phyloP scores from a whole-genome alignment of 805 yeast species.

The Wickerhamiella domercqiae region DNA sequence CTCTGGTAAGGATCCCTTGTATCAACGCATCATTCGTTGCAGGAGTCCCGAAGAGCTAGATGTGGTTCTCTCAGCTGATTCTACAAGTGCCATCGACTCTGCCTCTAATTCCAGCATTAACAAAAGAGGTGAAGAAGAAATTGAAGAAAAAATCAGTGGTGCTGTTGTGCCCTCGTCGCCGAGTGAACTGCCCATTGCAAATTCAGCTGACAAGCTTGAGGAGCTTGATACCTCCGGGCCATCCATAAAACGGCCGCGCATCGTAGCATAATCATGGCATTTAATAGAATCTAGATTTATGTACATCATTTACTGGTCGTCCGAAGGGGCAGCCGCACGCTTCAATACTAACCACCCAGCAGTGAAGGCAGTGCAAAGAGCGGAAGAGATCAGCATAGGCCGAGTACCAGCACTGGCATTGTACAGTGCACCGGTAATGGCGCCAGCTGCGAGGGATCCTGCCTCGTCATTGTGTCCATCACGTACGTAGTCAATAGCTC shows the following conservation, averaged over 20 bases:
- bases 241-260: too few species aligned
- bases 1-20: slow-evolving; percentile 56
- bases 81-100: too few species aligned
- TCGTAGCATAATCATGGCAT: too few species aligned
- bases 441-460: slow-evolving; percentile 81
- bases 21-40: slow-evolving; percentile 39
- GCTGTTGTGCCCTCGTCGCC: too few species aligned
- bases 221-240: too few species aligned
- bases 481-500: slow-evolving; percentile 49
- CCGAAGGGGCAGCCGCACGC: slow-evolving; percentile 19
- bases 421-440: slow-evolving; percentile 81
- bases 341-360: slow-evolving; percentile 86
- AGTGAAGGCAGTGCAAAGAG: slow-evolving; percentile 74
- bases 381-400: slow-evolving; percentile 81
- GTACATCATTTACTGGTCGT: slow-evolving; percentile 10
- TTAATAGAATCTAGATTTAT: too few species aligned
- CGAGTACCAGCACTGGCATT: slow-evolving; percentile 69
- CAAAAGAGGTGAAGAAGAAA: too few species aligned
- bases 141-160: too few species aligned
- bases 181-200: too few species aligned
- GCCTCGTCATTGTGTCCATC: slow-evolving; percentile 82
- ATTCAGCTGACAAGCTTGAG: not conserved
- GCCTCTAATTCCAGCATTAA: too few species aligned
- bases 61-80: slow-evolving; percentile 4
- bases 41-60: slow-evolving; percentile 32